Conservation (phyloP, 164 flowering plant species). For the Taxillus chinensis region DNA sequence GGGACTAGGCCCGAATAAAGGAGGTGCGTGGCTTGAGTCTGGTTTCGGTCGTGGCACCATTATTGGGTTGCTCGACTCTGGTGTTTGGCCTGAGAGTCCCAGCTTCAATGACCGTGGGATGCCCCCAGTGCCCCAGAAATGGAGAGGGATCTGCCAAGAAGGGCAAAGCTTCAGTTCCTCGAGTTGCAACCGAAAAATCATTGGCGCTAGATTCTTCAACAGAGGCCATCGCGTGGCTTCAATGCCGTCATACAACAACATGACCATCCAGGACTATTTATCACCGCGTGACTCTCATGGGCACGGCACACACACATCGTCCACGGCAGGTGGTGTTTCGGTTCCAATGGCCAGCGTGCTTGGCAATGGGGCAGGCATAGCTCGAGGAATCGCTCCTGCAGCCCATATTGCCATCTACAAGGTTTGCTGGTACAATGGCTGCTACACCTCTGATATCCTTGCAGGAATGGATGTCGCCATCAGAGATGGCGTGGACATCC, state of each 20-base stretch:
- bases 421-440: constrained; percentile 16
- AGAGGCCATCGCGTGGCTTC: constrained; percentile 54
- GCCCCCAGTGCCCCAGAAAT: constrained; percentile 58
- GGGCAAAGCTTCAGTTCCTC: constrained; percentile 53
- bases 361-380: constrained; percentile 60
- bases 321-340: constrained; percentile 67
- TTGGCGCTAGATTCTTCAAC: constrained; percentile 76
- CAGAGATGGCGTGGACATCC: constrained; percentile 36
- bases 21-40: constrained; percentile 32
- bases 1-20: constrained; percentile 28
- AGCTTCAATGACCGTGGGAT: constrained; percentile 65
- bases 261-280: constrained; percentile 28
- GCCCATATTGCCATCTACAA: constrained; percentile 45
- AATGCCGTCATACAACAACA: constrained; percentile 9
- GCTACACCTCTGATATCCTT: constrained; percentile 23
- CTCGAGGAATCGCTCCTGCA: constrained; percentile 36
- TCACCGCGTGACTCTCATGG: constrained; percentile 82
- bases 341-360: constrained; percentile 65
- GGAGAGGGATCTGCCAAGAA: constrained; percentile 73
- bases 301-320: constrained; percentile 93
- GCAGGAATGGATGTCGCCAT: constrained; percentile 60
- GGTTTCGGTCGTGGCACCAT: constrained; percentile 54
- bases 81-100: constrained; percentile 93
- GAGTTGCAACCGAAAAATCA: constrained; percentile 65
- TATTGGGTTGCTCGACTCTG: constrained; percentile 80